Conservation (phyloP, 768 basidiomycete species). For the Xerocomus brunneocitrinus region DNA sequence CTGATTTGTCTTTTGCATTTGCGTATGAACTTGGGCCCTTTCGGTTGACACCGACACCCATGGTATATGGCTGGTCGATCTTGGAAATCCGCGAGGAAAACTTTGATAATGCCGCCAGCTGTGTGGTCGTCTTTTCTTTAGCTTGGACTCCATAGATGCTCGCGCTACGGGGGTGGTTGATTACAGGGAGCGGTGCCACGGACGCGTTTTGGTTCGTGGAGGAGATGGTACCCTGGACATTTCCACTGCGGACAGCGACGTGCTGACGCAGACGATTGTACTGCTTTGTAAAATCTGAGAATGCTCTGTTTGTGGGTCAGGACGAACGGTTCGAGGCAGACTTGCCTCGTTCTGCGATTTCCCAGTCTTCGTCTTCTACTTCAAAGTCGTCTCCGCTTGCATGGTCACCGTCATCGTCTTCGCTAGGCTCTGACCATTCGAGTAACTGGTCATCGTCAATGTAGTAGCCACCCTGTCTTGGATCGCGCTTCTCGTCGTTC, state of each 20-base stretch:
- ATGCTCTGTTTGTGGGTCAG: not conserved
- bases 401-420: slow-evolving; percentile 12
- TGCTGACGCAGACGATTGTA: slow-evolving; percentile 94
- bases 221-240: slow-evolving; percentile 55
- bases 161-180: slow-evolving; percentile 57
- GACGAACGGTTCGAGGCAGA: not conserved
- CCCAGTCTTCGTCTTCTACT: slow-evolving; percentile 87
- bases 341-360: slow-evolving; percentile 76
- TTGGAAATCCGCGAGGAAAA: slow-evolving; percentile 71
- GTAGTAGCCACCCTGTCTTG: slow-evolving; percentile 34
- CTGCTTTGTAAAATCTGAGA: slow-evolving; percentile 94
- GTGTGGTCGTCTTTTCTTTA: slow-evolving; percentile 63
- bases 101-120: slow-evolving; percentile 69
- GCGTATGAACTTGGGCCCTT: slow-evolving; percentile 88
- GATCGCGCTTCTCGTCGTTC: slow-evolving; percentile 12
- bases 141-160: slow-evolving; percentile 24
- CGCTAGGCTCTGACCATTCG: slow-evolving; percentile 28
- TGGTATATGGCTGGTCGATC: slow-evolving; percentile 68
- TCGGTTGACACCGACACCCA: slow-evolving; percentile 76
- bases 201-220: slow-evolving; percentile 44
- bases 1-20: slow-evolving; percentile 92
- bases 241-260: slow-evolving; percentile 75
- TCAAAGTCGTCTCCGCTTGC: slow-evolving; percentile 49
- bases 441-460: slow-evolving; percentile 39
- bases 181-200: slow-evolving; percentile 62